Evolutionary conservation across 352 stramenopile genomes (phyloP).

Genomic region (Pythium rishiriense): DNA sequence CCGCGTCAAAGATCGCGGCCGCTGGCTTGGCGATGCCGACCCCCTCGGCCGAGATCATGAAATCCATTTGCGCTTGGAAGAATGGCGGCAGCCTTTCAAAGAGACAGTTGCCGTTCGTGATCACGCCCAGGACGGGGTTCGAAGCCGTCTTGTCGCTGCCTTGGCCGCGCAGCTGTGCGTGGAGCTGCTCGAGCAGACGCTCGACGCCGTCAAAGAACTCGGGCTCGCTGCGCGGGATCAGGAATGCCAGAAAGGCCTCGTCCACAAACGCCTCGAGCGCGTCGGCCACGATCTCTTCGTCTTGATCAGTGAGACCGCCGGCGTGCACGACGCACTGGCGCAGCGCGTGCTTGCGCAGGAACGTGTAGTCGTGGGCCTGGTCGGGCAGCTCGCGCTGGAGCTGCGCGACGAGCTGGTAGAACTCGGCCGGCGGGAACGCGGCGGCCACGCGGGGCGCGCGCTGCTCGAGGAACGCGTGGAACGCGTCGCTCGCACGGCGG

Average conservation of each 20-base stretch:
- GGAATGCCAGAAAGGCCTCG: slow-evolving; percentile 57
- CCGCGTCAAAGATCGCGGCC: slow-evolving; percentile 57
- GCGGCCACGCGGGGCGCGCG: slow-evolving; percentile 35
- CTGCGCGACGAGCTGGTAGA: slow-evolving; percentile 39
- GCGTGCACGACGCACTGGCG: slow-evolving; percentile 39
- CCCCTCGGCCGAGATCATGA: slow-evolving; percentile 56
- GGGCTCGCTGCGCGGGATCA: slow-evolving; percentile 55
- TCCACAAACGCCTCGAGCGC: slow-evolving; percentile 44
- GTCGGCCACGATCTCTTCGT: slow-evolving; percentile 11
- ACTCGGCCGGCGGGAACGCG: slow-evolving; percentile 44
- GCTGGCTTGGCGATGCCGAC: slow-evolving; percentile 50
- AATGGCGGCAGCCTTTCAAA: slow-evolving; percentile 41
- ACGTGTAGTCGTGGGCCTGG: slow-evolving; percentile 68
- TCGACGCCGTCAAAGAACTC: slow-evolving; percentile 63
- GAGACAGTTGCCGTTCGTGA: slow-evolving; percentile 79
- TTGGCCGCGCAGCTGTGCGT: slow-evolving; percentile 24
- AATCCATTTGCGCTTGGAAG: slow-evolving; percentile 45
- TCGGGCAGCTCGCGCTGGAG: slow-evolving; percentile 48
- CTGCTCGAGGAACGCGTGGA: slow-evolving; percentile 49
- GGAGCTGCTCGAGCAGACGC: slow-evolving; percentile 42
- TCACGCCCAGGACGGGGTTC: slow-evolving; percentile 41
- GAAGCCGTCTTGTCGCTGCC: not conserved
- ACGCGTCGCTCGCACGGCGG: slow-evolving; percentile 39
- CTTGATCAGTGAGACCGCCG: slow-evolving; percentile 7
- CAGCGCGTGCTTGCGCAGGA: slow-evolving; percentile 61